Evolutionary conservation across 2,329 filamentous ascomycete genomes (phyloP), one percentile per base, ranked within the genome.

Genomic region (Paracoccidioides lutzii): DNA sequence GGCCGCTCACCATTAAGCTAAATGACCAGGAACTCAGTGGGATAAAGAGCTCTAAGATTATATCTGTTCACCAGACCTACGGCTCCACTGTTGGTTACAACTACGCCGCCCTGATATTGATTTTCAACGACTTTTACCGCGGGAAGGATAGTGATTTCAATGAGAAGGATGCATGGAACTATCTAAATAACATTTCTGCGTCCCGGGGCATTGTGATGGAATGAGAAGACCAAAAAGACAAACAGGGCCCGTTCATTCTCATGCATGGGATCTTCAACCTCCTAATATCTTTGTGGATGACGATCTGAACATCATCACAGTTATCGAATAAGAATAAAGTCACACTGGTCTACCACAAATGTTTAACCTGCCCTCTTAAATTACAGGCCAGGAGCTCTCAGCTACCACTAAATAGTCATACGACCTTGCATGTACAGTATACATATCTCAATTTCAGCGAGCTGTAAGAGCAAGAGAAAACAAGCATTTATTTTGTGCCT

Each of bases 191-290:
- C 42, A 58, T 58, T 38, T 56, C 9, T 30, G 43, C 44, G 49
- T 30, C 10, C 32, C 55, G 57, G 33, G 55, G 55, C 3, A 57
- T 57, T 49, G 30, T 55, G 42, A 57, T 57, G 55, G 55, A 59
- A 33, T 59, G 57, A 55, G 46, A 55, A 38, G 38, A 54, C 7
- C 32, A 9, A 54, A 42, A 53, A n/a, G 35, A 53, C 22, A 57
- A 59, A 14, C 49, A 57, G 30, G 52, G 57, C 4, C 55, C 57
- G 8, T 59, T 59, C 42, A 48, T 57, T 54, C 41, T 57, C 4
- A 59, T 57, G 53, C 58, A 59, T 44, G 58, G 6, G 55, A 59
- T 55, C 50, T 59, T 49, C 55, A 53, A 37, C 55, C 53, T 30
- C n/a, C 55, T 22, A 22, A 22, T 22, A 22, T 22, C 22, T 22